Base-by-base conservation (phyloP, 768 basidiomycete species). In the Tricholoma hemisulphureum region DNA sequence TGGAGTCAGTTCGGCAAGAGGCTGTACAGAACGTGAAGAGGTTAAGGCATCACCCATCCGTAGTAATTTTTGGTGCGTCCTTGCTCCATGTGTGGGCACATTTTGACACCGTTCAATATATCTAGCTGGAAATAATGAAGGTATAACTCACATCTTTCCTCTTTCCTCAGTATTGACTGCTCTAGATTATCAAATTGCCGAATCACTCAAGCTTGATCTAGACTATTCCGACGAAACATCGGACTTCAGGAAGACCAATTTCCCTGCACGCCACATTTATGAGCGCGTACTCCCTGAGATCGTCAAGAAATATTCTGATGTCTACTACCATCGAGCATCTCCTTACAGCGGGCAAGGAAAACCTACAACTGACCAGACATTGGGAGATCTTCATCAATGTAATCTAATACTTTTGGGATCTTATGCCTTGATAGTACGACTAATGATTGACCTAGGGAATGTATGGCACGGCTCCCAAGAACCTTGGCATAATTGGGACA, bases 381-480 rank as follows among this genome's bases (percentile, higher is more conserved):
- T 88, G 20, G 96, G 96, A 9, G 96, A 98, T 73, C 74, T 95
- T 24, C 95, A 97, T 67, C 94, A 97, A 71, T 96, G 93, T 91
- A 69, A 64, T 77, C 4, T 2, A 18, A 46, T 10, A 29, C 21
- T 23, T n/a, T 16, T 54, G 9, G 11, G 20, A n/a, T 55, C 6
- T 65, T 20, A 51, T 65, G 29, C 50, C 54, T n/a, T n/a, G n/a
- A n/a, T 32, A 16, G 43, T 58, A 11, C 45, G 28, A 24, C 16
- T 35, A 35, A 39, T 56, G 6, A 45, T 54, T 41, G 35, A 21
- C 49, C 23, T 62, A 88, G 87, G 88, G 91, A 93, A 94, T 70
- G 92, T 96, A 14, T 96, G 94, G 94, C 94, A 96, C 67, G 94
- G 91, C 18, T 79, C 90, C 2, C 93, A 98, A 69, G 89, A 95